phyloP scores from a whole-genome alignment of 139 green algal genomes.

The Limnomonas spitsbergensis region DNA sequence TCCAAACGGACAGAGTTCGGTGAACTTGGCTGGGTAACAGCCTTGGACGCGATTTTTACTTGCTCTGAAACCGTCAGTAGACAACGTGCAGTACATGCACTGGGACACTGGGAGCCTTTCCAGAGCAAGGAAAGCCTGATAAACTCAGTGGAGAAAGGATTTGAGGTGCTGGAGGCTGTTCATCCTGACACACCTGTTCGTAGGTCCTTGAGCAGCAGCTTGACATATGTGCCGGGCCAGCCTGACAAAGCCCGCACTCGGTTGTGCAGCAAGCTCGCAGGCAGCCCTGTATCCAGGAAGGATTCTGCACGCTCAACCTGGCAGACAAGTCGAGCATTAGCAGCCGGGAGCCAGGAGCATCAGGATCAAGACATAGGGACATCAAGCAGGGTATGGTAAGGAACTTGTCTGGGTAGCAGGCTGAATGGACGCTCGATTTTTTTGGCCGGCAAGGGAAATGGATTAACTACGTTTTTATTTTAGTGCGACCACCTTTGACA shows the following conservation, averaged over 20 bases:
- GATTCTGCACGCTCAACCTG: slow-evolving; percentile 53
- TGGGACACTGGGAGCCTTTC: background rate
- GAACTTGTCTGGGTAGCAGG: too few species aligned
- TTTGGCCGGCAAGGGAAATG: background rate
- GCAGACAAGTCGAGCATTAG: slow-evolving; percentile 11
- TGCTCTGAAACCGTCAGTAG: background rate
- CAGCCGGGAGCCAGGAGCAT: too few species aligned
- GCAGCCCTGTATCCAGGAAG: slow-evolving; percentile 46
- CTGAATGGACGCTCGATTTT: background rate
- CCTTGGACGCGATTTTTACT: background rate
- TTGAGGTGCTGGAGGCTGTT: too few species aligned
- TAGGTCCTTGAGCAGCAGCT: background rate
- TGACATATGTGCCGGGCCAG: slow-evolving; percentile 15
- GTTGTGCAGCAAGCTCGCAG: slow-evolving; percentile 55
- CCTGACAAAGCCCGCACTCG: slow-evolving; percentile 48
- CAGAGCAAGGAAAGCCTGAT: background rate
- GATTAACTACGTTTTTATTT: background rate
- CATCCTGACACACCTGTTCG: background rate
- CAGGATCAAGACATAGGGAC: too few species aligned
- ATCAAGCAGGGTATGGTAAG: too few species aligned
- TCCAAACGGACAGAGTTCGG: background rate
- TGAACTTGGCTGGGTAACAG: background rate
- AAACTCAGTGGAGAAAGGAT: too few species aligned
- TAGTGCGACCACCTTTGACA: too few species aligned
- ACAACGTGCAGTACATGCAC: background rate